Conservation (phyloP, 1,284 basidiomycete species). For the Chiua sp. region DNA sequence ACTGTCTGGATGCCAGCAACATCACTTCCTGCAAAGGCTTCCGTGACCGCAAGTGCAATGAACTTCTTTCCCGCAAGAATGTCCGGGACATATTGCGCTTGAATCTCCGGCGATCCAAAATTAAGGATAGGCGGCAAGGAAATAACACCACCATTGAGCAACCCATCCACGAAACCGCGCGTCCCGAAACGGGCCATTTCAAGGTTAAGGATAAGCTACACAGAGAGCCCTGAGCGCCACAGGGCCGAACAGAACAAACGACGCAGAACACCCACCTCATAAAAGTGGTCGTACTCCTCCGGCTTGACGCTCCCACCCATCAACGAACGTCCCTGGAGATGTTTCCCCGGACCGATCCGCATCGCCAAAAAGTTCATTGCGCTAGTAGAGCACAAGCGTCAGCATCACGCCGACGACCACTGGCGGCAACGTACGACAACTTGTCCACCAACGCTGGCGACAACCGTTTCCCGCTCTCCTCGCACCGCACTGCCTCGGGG, state of each 20-base stretch:
- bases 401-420: neutral
- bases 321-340: slow-evolving; percentile 86
- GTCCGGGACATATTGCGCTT: slow-evolving; percentile 75
- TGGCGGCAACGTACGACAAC: slow-evolving; percentile 64
- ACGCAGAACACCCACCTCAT: slow-evolving; percentile 53
- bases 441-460: slow-evolving; percentile 78
- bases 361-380: slow-evolving; percentile 86
- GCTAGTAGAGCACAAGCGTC: slow-evolving; percentile 41
- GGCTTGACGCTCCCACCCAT: slow-evolving; percentile 87
- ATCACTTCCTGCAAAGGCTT: slow-evolving; percentile 94
- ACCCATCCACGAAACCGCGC: slow-evolving; percentile 86
- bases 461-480: slow-evolving; percentile 82
- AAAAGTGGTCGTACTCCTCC: slow-evolving; percentile 89
- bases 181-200: slow-evolving; percentile 86
- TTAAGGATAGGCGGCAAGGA: slow-evolving; percentile 88
- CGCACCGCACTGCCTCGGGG: slow-evolving; percentile 70
- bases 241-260: neutral
- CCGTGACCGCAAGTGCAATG: slow-evolving; percentile 75
- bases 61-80: slow-evolving; percentile 83
- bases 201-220: slow-evolving; percentile 80
- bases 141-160: slow-evolving; percentile 84
- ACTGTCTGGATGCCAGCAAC: slow-evolving; percentile 86
- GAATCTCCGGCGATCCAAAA: slow-evolving; percentile 79
- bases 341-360: slow-evolving; percentile 90
- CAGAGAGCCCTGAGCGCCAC: slow-evolving; percentile 7